Evolutionary conservation across 148 eudicot species (phyloP).

Genomic region (Amaranthus palmeri): DNA sequence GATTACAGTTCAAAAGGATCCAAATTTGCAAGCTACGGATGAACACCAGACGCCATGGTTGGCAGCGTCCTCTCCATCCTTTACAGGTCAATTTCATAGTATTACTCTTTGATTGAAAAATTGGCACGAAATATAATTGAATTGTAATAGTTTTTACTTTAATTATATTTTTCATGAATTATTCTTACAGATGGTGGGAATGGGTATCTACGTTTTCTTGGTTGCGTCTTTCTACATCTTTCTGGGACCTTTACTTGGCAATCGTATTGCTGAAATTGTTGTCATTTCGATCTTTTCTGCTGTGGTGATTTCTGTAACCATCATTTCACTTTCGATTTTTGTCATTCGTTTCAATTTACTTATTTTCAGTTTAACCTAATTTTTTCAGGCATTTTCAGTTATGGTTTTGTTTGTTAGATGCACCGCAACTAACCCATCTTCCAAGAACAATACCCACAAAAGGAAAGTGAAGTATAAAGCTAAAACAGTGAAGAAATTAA

Average conservation of each 20-base stretch:
- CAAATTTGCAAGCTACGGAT: background rate
- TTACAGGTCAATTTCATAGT: conserved; percentile 46
- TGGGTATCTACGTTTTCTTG: conserved; percentile 51
- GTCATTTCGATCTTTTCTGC: conserved; percentile 50
- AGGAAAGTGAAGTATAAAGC: conserved; percentile 28
- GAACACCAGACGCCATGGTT: conserved; percentile 70
- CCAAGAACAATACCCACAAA: conserved; percentile 49
- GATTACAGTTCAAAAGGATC: too few species aligned
- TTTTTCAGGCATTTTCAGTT: conserved; percentile 56
- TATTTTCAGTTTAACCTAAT: conserved; percentile 30
- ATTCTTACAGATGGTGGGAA: conserved; percentile 68
- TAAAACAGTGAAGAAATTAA: conserved; percentile 31
- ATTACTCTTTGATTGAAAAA: background rate
- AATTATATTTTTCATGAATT: background rate
- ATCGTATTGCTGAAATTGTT: conserved; percentile 52
- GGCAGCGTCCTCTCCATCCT: conserved; percentile 93
- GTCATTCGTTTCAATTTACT: conserved; percentile 37
- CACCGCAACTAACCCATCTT: conserved; percentile 69
- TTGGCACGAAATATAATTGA: background rate
- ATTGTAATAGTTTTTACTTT: background rate
- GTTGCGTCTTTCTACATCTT: conserved; percentile 70
- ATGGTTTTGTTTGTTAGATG: conserved; percentile 66
- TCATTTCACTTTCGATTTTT: background rate
- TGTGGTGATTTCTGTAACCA: conserved; percentile 33
- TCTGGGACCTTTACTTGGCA: conserved; percentile 69